Evolutionary conservation across 441 rosid species (phyloP), one percentile per base, ranked within the genome.

Genomic region (Populus trichocarpa): DNA sequence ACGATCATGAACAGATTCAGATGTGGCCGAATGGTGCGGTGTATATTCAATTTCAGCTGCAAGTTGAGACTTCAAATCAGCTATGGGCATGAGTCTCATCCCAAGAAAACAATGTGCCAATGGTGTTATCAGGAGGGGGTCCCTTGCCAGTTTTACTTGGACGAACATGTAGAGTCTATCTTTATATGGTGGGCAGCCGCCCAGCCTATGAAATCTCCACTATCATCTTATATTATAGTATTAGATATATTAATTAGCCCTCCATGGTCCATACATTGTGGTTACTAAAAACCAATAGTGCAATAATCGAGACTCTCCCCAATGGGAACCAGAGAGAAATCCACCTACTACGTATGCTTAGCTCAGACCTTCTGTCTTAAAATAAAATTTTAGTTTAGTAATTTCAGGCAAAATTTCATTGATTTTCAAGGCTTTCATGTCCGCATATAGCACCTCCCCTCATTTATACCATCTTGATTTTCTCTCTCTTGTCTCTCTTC

Each of bases 391-490:
- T 10, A 11, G 46, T 11, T 40, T 4, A 40, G 50, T 35, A 13
- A 11, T 36, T 61, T 46, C 28, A 8, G 40, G 70, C 72, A 53
- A 69, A 71, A 73, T 76, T 78, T 23, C 73, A 63, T 75, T 74
- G 35, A 75, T 70, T 77, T 82, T 77, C 59, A 73, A 73, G 61
- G 59, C 33, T 61, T 74, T 67, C 63, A 36, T 76, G 79, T 82
- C 75, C 64, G 77, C 70, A 66, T 30, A 36, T 7, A 67, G 16
- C 57, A 23, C 73, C 82, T 68, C 5, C 50, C 76, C 81, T 64
- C 86, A 18, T 77, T 85, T 75, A 81, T 65, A 53, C 40, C 83
- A 26, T 77, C 85, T 77, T 80, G 75, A 70, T 70, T 71, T 81
- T 32, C 83, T 77, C 69, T 77, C 81, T 73, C 64, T 35, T 53